Base-by-base conservation (phyloP, 2,329 filamentous ascomycete species). In the Magnaporthiopsis incrustans region DNA sequence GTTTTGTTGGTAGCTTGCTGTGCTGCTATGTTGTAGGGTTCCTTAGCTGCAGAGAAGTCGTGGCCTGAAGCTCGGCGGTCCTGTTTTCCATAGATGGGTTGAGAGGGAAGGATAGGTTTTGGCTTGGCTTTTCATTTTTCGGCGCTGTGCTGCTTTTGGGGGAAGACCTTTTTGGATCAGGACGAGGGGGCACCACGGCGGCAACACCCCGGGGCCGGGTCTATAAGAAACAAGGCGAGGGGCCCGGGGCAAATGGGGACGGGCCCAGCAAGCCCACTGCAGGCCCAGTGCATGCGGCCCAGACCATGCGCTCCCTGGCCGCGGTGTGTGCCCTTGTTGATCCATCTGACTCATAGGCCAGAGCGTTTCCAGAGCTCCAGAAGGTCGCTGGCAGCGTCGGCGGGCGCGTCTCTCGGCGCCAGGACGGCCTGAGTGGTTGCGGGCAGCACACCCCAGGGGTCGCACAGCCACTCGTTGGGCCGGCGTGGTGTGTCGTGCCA, bases 11-110 rank as follows among this genome's bases (percentile, higher is more conserved):
- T 22, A 1, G 57, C 15, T 30, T 12, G 25, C 30, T 14, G 44
- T n/a, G 44, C 15, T n/a, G 44, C 15, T 53, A 3, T 53, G 18
- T 53, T 14, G 44, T 22, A 1, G 44, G 18, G 18, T 53, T 22
- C 44, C 5, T n/a, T 53, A 53, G 44, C 44, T 53, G 44, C 18
- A n/a, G 44, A 53, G 44, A n/a, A n/a, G 30, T 60, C 59, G 59
- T 33, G 33, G 59, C 33, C 25, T 61, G 35, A 27, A 56, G 44
- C 15, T 53, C 60, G 38, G 60, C 25, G 25, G n/a, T 30, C 60
- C 60, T 44, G 60, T 38, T 61, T 53, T 56, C 60, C 35, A 53
- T 32, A 26, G 22, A 53, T 27, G 60, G 27, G 30, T 53, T 32
- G 60, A 32, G n/a, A 53, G 27, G 44, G 30, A 61, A 30, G 35